Evolutionary conservation across 106 monocot species (phyloP).

Genomic region (Alisma plantagoaquatica): DNA sequence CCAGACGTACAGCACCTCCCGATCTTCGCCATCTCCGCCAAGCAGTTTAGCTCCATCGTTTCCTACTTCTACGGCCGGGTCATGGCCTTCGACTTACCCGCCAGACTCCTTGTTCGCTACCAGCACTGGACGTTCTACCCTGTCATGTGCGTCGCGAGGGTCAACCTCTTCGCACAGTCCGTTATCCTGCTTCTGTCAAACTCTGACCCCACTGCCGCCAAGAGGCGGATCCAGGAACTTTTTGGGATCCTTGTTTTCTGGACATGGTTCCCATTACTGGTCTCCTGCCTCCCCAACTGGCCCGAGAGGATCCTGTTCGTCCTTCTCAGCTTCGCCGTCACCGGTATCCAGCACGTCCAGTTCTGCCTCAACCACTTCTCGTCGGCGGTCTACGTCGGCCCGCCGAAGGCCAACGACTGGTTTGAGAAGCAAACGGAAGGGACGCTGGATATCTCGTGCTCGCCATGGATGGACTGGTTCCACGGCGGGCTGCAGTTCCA

Average conservation of each 20-base stretch:
- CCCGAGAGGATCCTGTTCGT: constrained; percentile 45
- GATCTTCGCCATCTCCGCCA: constrained; percentile 44
- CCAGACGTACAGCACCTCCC: constrained; percentile 77
- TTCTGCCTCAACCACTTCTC: constrained; percentile 68
- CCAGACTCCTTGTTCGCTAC: constrained; percentile 47
- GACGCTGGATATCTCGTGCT: constrained; percentile 45
- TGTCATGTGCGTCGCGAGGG: constrained; percentile 50
- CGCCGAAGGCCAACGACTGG: constrained; percentile 48
- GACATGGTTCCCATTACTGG: constrained; percentile 52
- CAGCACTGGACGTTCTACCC: constrained; percentile 83
- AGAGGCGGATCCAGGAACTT: constrained; percentile 34
- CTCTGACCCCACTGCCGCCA: too few relatives aligned
- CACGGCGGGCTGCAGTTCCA: constrained; percentile 67
- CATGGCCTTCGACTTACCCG: constrained; percentile 30
- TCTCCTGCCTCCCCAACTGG: constrained; percentile 49
- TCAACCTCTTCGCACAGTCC: constrained; percentile 59
- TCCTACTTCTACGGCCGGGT: constrained; percentile 44
- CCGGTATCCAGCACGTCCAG: constrained; percentile 56
- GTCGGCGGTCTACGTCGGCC: constrained; percentile 32
- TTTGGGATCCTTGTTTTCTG: constrained; percentile 40
- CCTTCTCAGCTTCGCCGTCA: constrained; percentile 29
- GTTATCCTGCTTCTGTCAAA: constrained; percentile 16
- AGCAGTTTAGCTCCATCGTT: constrained; percentile 35
- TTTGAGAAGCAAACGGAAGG: constrained; percentile 65
- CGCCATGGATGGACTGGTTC: constrained; percentile 81